These are phyloP conservation scores for Lunularia cruciata DNA, from an alignment of 225 moss, liverwort and hornwort genomes.

Conservation along the genomic window DNA sequence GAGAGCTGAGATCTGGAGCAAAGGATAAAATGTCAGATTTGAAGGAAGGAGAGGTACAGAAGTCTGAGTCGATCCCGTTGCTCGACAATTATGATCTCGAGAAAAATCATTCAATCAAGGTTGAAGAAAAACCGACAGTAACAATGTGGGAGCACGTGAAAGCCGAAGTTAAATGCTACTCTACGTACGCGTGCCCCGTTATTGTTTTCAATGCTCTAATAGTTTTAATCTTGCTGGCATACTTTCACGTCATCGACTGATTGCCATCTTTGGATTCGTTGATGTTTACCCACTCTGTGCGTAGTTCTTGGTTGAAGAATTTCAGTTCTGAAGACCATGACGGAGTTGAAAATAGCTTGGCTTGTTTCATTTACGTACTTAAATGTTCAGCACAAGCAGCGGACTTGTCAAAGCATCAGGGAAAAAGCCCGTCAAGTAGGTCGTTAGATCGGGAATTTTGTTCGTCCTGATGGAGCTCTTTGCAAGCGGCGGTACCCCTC, in stretches of 20 bases:
- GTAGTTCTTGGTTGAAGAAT: not conserved
- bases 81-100: slow-evolving; percentile 33
- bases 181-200: slow-evolving; percentile 46
- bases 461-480: too few relatives aligned
- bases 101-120: slow-evolving; percentile 3
- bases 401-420: too few relatives aligned
- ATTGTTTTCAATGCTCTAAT: slow-evolving; percentile 29
- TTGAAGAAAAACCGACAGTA: slow-evolving; percentile 24
- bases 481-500: too few relatives aligned
- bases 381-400: too few relatives aligned
- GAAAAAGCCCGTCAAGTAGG: too few relatives aligned
- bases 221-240: slow-evolving; percentile 37
- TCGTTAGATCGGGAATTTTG: too few relatives aligned
- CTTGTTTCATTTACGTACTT: too few relatives aligned
- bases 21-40: not conserved
- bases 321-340: too few relatives aligned
- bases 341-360: too few relatives aligned
- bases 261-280: not conserved
- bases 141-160: slow-evolving; percentile 44
- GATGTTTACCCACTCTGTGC: not conserved
- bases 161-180: slow-evolving; percentile 41
- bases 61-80: slow-evolving; percentile 19
- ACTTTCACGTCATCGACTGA: slow-evolving; percentile 29
- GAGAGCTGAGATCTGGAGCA: not conserved
- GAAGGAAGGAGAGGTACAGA: not conserved